These are phyloP conservation scores for Rhizopus arrhizus DNA, from an alignment of 371 early-diverging fungal genomes.

Conservation along the genomic window DNA sequence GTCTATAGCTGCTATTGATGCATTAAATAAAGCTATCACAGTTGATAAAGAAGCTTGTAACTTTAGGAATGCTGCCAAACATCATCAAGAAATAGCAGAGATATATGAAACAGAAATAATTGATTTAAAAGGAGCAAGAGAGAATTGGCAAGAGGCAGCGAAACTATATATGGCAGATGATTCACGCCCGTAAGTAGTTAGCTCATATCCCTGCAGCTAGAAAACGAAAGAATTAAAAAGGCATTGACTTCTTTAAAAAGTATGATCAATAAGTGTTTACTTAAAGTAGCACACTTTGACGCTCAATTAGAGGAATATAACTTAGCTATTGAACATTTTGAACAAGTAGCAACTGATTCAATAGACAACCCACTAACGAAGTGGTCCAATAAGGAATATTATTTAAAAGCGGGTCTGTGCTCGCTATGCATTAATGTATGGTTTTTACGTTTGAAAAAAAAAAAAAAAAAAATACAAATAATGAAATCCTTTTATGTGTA, in stretches of 20 bases:
- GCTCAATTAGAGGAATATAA: constrained; percentile 88
- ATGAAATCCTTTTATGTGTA: constrained; percentile 22
- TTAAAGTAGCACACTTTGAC: constrained; percentile 91
- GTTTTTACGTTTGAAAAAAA: too few relatives aligned
- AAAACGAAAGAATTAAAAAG: too few relatives aligned
- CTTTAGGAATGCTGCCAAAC: constrained; percentile 89
- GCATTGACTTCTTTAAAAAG: constrained; percentile 12
- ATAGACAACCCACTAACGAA: constrained; percentile 89
- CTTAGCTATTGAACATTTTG: constrained; percentile 86
- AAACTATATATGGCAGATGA: constrained; percentile 92
- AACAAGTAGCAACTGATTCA: constrained; percentile 77
- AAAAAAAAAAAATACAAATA: too few relatives aligned
- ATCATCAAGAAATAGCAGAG: constrained; percentile 92
- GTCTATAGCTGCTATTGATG: constrained; percentile 69
- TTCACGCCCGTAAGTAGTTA: constrained; percentile 73
- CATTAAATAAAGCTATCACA: constrained; percentile 73
- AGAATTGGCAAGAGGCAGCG: constrained; percentile 86
- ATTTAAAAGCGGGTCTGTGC: constrained; percentile 93
- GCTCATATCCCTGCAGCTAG: too few relatives aligned
- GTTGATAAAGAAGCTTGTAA: constrained; percentile 83
- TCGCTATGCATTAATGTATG: constrained; percentile 72
- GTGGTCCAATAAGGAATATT: constrained; percentile 93
- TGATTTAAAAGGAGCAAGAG: constrained; percentile 81
- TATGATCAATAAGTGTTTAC: constrained; percentile 79
- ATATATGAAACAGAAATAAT: constrained; percentile 88